Percentiles rank a stretch among this genome's conserved stretches.
These are phyloP conservation scores for Gossypium herbaceum DNA, from an alignment of 345 rosid genomes.

Conservation along the genomic window DNA sequence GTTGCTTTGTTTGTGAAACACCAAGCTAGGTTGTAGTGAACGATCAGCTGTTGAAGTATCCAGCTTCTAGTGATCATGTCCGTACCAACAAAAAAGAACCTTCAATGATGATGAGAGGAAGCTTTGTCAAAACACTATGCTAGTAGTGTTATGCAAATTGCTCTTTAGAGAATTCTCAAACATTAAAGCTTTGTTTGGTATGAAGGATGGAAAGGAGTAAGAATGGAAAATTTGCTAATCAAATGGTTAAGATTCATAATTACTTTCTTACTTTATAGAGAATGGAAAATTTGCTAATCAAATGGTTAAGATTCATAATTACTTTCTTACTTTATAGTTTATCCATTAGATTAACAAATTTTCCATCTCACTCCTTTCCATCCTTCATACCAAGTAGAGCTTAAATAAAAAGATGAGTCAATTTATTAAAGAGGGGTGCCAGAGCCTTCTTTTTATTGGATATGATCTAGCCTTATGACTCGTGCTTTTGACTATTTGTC, in stretches of 20 bases:
- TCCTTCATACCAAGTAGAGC: not conserved
- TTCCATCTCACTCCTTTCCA: not conserved
- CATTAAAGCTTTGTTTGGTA: not conserved
- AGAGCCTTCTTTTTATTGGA: not conserved
- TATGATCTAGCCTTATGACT: not conserved
- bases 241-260: not conserved
- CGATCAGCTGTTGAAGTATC: not conserved
- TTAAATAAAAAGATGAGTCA: not conserved
- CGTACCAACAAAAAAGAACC: not conserved
- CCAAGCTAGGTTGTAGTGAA: no score
- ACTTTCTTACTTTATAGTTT: not conserved
- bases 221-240: not conserved
- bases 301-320: not conserved
- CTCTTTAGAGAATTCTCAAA: not conserved
- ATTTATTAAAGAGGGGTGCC: not conserved
- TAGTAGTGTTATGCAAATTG: not conserved
- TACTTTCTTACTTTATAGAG: not conserved
- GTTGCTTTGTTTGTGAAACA: not conserved
- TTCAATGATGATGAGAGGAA: not conserved
- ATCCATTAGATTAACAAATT: not conserved
- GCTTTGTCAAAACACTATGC: not conserved
- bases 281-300: not conserved
- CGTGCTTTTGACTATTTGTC: not conserved
- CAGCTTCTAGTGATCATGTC: not conserved
- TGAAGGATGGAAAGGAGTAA: not conserved